Evolutionary conservation across 352 stramenopile species (phyloP), one percentile per base, ranked within the genome.

Genomic region (Pythium phragmiticola): DNA sequence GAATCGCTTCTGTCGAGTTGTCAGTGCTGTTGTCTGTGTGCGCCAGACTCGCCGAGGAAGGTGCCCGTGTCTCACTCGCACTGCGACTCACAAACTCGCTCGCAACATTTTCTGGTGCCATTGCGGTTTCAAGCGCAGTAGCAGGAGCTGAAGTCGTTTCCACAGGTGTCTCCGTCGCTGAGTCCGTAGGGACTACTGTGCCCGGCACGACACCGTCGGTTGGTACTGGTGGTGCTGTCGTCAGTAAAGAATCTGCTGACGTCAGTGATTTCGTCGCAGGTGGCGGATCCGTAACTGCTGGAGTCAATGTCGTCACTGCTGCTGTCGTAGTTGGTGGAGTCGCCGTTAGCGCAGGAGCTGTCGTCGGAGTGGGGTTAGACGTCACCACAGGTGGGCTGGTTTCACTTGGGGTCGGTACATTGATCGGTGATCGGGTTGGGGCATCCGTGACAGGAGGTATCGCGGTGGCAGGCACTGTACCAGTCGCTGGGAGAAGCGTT

Each of bases 1-100:
- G 47, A 30, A 68, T 33, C 2, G 59, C 17, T 34, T 37, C 60
- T 1, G 33, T 66, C 4, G n/a, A 49, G 23, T 69, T 50, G 34
- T 68, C 17, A 12, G 19, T 16, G 16, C 19, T 17, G 23, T 21
- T 14, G 30, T 56, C 36, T 14, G 17, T 17, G 34, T 12, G 48
- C 17, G 13, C 23, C 13, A 33, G 3, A 11, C 21, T 52, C 28
- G 39, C 33, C n/a, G n/a, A 11, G 51, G 49, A 7, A 39, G 56
- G 26, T 1, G 42, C 9, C 12, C 9, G 42, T 3, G 55, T 46
- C 17, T 7, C 42, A 16, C 13, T 3, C 36, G 8, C 36, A 19
- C 14, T 26, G 21, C 21, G 21, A 41, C 42, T 46, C 4, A 28
- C 43, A 54, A 54, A 47, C n/a, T 53, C 42, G 28, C 30, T 62